Base-by-base conservation (phyloP, 768 basidiomycete species). In the Leccinum olivaceopallidum region DNA sequence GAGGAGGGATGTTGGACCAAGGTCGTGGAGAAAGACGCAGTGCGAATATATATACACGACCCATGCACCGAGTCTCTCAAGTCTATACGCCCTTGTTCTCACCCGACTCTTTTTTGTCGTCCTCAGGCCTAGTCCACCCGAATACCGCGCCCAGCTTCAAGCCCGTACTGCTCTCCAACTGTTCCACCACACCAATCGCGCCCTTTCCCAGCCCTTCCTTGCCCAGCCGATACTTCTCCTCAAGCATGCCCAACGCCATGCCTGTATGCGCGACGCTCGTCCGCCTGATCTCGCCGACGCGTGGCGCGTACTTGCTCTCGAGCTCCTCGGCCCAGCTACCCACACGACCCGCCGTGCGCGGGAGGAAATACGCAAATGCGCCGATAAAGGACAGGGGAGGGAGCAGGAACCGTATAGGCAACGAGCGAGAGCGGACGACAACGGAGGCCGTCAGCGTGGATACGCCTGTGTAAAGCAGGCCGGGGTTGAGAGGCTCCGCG, bases 381-480 rank as follows among this genome's bases (percentile, higher is more conserved):
- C 83, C 70, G 59, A 89, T 57, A 65, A 94, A 76, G 72, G 94
- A 83, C 24, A 85, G 61, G 0, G 95, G 90, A 0, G 96, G 96
- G 14, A 95, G 81, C 50, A 89, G 62, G 55, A 89, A 66, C 20
- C 96, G 89, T 6, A 85, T 76, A 34, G 86, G 80, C 57, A 95
- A 75, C 56, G 78, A 70, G 63, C 95, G 87, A 65, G 89, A 90
- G 48, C 95, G 88, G 0, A 90, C 85, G 58, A 98, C 66, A 67
- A 98, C 88, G 59, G 94, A 94, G 2, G 91, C 93, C 4, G 91
- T 89, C 53, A 98, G 85, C 14, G 93, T 86, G 3, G 93, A 87
- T 53, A 98, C 83, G 53, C 94, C 92, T 51, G 92, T 89, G 78
- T 96, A 98, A 57, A 98, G 86, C 5, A 90, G 69, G n/a, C 91